Evolutionary conservation across 192 early-diverging fungal genomes (phyloP), one percentile per base, ranked within the genome.

Genomic region (Backusella sp.): DNA sequence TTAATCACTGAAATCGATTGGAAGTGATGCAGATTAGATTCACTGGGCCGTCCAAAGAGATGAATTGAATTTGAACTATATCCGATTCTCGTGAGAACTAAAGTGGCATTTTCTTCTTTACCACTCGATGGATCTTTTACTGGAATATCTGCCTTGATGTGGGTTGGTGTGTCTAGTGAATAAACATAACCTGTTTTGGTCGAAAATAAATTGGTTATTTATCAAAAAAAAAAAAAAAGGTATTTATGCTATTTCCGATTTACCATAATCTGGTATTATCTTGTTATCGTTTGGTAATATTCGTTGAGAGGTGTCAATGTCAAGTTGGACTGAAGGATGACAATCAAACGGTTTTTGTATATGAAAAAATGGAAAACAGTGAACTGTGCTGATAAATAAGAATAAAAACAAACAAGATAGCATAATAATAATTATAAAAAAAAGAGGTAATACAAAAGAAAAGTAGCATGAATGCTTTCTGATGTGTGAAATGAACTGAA

Each of bases 11-110:
- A 39, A 68, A 68, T 68, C 17, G 67, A 68, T 68, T 68, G 30
- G 34, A 68, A 68, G n/a, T 68, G 67, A 68, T 34, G 56, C 56
- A 62, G 56, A 62, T 62, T 62, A 11, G 56, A 62, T 62, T 62
- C 9, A 14, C 56, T 62, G 9, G 56, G 56, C 12, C 56, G 56
- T 62, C 56, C 56, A 62, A 28, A 62, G 11, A 62, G 56, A 28
- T n/a, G 56, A 28, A 62, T 62, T 12, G 26, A 62, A 62, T 62
- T 11, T 23, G 23, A 23, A 26, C 26, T 28, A 14, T 62, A 62
- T 23, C 28, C 11, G 23, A 62, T 62, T 12, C 1, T 62, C 56
- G 56, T 62, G 56, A 62, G 56, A 62, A 28, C 23, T 1, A 62
- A 12, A 26, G 26, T 28, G 2, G 26, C 56, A 62, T 62, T 62